Evolutionary conservation across 2,329 filamentous ascomycete genomes (phyloP).

Genomic region (Bipolaris oryzae): DNA sequence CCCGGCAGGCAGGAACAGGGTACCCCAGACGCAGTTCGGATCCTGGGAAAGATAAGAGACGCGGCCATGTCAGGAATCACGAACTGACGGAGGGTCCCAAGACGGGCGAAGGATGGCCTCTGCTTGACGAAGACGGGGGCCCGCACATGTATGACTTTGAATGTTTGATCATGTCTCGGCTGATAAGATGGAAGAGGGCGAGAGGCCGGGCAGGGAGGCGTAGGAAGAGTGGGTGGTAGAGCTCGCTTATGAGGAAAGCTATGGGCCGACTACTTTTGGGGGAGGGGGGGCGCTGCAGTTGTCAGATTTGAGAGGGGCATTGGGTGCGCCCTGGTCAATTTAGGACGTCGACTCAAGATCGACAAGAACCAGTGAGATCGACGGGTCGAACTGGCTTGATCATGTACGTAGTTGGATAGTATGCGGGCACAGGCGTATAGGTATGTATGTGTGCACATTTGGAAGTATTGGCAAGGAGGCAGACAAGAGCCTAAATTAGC

Average conservation of each 20-base stretch:
- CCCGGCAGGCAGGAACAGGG: conserved; percentile 13
- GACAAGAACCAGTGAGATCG: conserved; percentile 9
- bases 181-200: background rate
- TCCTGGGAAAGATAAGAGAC: conserved; percentile 5
- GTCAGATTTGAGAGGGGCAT: conserved; percentile 7
- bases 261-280: conserved; percentile 1
- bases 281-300: conserved; percentile 5
- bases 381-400: conserved; percentile 5
- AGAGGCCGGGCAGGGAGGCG: background rate
- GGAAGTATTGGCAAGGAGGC: too few species aligned
- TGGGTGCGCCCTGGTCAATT: conserved; percentile 1
- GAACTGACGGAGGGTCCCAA: too few species aligned
- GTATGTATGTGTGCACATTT: too few species aligned
- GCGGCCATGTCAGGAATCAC: background rate
- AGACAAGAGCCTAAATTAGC: background rate
- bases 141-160: too few species aligned
- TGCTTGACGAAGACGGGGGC: too few species aligned
- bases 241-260: conserved; percentile 2
- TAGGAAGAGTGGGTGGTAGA: background rate
- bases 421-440: too few species aligned
- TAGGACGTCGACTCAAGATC: conserved; percentile 3
- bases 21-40: conserved; percentile 20
- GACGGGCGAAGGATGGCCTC: background rate
- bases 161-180: background rate
- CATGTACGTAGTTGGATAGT: background rate